These are phyloP conservation scores for Monascus purpureus DNA, from an alignment of 495 filamentous ascomycete genomes.

Conservation along the genomic window DNA sequence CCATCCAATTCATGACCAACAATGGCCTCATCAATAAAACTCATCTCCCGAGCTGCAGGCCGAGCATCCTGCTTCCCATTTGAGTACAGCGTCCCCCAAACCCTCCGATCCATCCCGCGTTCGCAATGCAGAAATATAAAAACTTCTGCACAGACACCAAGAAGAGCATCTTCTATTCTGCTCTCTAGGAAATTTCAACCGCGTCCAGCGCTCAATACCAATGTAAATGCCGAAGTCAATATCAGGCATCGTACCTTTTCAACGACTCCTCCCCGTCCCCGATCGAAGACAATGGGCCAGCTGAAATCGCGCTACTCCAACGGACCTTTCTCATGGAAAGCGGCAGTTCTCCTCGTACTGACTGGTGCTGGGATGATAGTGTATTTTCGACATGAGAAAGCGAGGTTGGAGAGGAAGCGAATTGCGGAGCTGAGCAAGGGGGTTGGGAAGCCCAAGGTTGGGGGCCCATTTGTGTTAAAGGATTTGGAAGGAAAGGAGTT, in stretches of 20 bases:
- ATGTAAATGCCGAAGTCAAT: background rate
- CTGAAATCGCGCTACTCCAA: constrained; percentile 26
- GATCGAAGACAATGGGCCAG: constrained; percentile 29
- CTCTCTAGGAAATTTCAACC: background rate
- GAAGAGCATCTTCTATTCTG: too few species aligned
- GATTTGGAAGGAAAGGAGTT: constrained; percentile 70
- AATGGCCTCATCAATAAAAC: constrained; percentile 21
- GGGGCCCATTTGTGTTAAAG: constrained; percentile 67
- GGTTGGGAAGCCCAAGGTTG: constrained; percentile 82
- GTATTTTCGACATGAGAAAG: constrained; percentile 88
- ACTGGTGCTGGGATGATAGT: constrained; percentile 63
- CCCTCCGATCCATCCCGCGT: constrained; percentile 10
- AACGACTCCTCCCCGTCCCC: constrained; percentile 13
- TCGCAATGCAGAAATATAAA: constrained; percentile 14
- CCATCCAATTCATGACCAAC: constrained; percentile 3
- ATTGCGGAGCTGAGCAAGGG: constrained; percentile 87
- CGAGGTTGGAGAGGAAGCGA: constrained; percentile 68
- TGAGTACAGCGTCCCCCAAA: constrained; percentile 8
- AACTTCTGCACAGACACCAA: too few species aligned
- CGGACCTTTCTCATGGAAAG: constrained; percentile 77
- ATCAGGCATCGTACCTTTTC: constrained; percentile 14
- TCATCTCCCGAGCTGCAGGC: constrained; percentile 14
- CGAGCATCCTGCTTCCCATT: constrained; percentile 10
- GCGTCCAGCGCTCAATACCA: too few species aligned
- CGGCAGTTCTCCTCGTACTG: constrained; percentile 71